Conservation (phyloP, 495 filamentous ascomycete species). For the Tuber umbilicatum region DNA sequence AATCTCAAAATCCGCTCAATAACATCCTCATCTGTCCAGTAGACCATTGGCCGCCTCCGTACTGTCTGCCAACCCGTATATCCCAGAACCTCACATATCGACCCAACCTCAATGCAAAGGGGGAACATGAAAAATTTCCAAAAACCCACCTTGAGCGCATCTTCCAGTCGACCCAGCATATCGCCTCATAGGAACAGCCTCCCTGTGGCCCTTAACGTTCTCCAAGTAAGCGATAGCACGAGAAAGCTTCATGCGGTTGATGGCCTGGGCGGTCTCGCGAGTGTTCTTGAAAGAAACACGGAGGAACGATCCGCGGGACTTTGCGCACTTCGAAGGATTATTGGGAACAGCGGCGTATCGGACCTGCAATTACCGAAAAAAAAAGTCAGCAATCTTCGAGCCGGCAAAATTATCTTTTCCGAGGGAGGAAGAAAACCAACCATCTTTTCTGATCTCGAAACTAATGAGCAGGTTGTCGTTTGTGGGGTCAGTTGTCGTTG, state of each 20-base stretch:
- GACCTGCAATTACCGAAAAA: slow-evolving; percentile 55
- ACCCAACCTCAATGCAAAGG: not conserved
- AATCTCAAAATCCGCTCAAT: not conserved
- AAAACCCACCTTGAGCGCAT: slow-evolving; percentile 83
- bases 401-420: not conserved
- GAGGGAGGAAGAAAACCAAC: not conserved
- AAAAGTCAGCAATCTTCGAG: slow-evolving; percentile 15
- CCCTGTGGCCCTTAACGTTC: slow-evolving; percentile 90
- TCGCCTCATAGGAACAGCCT: slow-evolving; percentile 94
- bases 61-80: not conserved
- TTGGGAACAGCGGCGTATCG: slow-evolving; percentile 94
- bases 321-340: slow-evolving; percentile 83
- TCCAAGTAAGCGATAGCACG: slow-evolving; percentile 91
- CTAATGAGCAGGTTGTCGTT: not conserved
- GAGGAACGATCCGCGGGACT: slow-evolving; percentile 95
- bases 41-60: not conserved
- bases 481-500: not conserved
- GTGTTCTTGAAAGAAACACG: slow-evolving; percentile 99
- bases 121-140: not conserved
- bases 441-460: not conserved
- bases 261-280: slow-evolving; percentile 95
- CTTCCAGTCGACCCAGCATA: slow-evolving; percentile 92
- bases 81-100: not conserved
- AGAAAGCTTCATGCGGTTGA: slow-evolving; percentile 97
- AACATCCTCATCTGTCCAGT: not conserved